Conservation (phyloP, 83 land plant genomes). For the Diphasiastrum complanatum region DNA sequence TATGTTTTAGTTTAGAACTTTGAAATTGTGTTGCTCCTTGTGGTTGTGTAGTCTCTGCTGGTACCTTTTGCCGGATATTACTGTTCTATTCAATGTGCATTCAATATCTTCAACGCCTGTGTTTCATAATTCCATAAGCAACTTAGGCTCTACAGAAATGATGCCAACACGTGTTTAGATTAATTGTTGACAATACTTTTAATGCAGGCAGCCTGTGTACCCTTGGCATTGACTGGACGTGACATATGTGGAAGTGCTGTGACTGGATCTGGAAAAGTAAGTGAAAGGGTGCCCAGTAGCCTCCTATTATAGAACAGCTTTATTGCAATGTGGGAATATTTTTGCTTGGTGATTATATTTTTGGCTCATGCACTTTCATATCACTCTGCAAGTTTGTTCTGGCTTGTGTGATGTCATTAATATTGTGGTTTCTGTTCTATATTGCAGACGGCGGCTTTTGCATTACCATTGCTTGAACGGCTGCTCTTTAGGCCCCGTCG, state of each 20-base stretch:
- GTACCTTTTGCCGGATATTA: no score
- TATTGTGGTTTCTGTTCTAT: not conserved
- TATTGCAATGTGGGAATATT: not conserved
- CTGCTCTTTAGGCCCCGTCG: conserved; percentile 79
- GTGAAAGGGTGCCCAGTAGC: not conserved
- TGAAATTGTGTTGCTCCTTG: no score
- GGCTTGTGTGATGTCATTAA: not conserved
- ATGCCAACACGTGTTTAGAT: not conserved
- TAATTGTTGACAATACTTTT: not conserved
- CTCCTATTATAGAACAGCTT: not conserved
- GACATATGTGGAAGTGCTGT: conserved; percentile 98
- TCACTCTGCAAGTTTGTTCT: not conserved
- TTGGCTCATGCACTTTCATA: not conserved
- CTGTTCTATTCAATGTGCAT: not conserved
- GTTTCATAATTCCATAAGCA: not conserved
- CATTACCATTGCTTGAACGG: conserved; percentile 85
- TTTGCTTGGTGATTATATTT: conserved; percentile 6
- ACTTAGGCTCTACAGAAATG: not conserved
- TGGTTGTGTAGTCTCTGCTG: no score
- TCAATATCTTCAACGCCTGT: not conserved
- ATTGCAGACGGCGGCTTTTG: conserved; percentile 87
- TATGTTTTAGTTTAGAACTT: no score
- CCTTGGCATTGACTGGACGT: conserved; percentile 78
- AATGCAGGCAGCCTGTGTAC: conserved; percentile 84
- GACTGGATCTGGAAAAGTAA: conserved; percentile 95